Base-by-base conservation (phyloP, 2,329 filamentous ascomycete species). In the Aaosphaeria arxii region DNA sequence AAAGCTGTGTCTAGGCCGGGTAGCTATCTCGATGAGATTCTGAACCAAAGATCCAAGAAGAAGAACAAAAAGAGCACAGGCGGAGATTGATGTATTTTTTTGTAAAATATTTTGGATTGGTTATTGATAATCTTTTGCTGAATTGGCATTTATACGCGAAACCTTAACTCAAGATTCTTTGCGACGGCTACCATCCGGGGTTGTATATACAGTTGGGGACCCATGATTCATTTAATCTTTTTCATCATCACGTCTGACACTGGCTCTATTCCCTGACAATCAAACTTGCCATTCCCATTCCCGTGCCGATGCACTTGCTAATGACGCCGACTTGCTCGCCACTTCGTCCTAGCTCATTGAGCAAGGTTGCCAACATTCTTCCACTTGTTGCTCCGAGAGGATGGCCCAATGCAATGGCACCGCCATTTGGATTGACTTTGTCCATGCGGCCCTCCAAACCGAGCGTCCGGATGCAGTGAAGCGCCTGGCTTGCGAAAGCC, bases 381-480 rank as follows among this genome's bases (percentile, higher is more conserved):
- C 88, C 89, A 32, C 89, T 90, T 5, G 91, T 96, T 31, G 91
- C 91, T 42, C 92, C 91, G 1, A 96, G 79, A 5, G 91, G 91
- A 69, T 96, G 92, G 1, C 92, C 92, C 28, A 96, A 74, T n/a
- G 92, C 91, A 69, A 96, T 96, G 2, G 91, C 92, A 31, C 92
- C 91, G 51, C 92, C 92, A 61, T 95, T 91, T 0, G 90, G 90
- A 72, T 97, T 97, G 13, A 96, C 87, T 71, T 81, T 86, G 6
- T 82, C 82, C 33, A 36, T 36, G 7, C 33, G 7, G 47, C 81
- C 72, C 58, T 85, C 84, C 17, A 92, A 74, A 0, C 85, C 87
- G 7, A 94, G 66, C 61, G 83, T 80, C 51, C 89, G 76, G 41
- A 92, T 73, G 59, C 87, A 91, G 72, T 95, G 81, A 45, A 86